These are phyloP conservation scores for Narthecium ossifragum DNA, from an alignment of 106 monocot genomes.

Conservation along the genomic window DNA sequence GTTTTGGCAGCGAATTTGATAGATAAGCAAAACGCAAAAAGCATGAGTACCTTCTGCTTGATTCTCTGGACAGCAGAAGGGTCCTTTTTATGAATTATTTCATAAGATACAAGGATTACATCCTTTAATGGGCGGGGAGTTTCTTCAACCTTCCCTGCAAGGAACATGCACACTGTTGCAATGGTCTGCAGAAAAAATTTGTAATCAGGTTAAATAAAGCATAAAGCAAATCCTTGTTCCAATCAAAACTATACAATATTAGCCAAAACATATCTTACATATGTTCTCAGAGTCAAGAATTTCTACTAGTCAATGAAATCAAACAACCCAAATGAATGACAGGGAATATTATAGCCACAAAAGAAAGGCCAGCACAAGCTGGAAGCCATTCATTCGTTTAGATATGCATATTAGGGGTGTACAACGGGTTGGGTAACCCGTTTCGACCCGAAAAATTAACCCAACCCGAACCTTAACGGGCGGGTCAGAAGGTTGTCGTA, in stretches of 20 bases:
- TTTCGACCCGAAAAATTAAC: too few relatives aligned
- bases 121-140: conserved; percentile 21
- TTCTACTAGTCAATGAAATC: background rate
- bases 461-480: too few relatives aligned
- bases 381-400: too few relatives aligned
- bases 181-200: conserved; percentile 7
- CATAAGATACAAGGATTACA: conserved; percentile 21
- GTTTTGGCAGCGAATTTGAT: too few relatives aligned
- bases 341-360: background rate
- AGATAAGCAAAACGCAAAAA: background rate
- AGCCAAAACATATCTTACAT: background rate
- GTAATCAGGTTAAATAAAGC: background rate
- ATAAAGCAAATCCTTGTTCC: background rate
- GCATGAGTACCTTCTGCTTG: conserved; percentile 10
- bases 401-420: too few relatives aligned
- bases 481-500: too few relatives aligned
- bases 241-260: background rate
- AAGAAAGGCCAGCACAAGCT: too few relatives aligned
- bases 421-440: too few relatives aligned
- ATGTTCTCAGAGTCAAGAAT: background rate
- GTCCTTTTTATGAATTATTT: conserved; percentile 15
- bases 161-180: conserved; percentile 25
- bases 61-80: conserved; percentile 16
- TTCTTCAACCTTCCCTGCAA: conserved; percentile 20
- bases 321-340: background rate